phyloP scores from a whole-genome alignment of 306 rosid genomes.

The Malus sylvestris region DNA sequence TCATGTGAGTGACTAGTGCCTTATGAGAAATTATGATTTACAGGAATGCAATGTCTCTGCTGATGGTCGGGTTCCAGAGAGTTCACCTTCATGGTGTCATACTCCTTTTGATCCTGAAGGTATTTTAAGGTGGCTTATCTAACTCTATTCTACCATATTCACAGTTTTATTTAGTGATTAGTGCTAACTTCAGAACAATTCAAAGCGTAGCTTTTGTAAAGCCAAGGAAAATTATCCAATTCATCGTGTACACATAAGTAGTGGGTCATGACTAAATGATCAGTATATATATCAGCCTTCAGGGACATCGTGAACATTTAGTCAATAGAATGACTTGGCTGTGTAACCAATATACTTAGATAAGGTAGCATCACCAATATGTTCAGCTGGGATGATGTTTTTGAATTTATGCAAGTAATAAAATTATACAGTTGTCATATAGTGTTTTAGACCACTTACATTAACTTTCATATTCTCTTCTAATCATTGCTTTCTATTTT shows the following conservation, averaged over 20 bases:
- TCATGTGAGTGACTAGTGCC: constrained; percentile 15
- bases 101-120: constrained; percentile 98
- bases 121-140: constrained; percentile 61
- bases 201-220: background rate
- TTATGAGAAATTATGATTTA: constrained; percentile 26
- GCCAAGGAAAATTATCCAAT: background rate
- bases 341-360: background rate
- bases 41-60: constrained; percentile 68
- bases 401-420: background rate
- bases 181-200: background rate
- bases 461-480: background rate
- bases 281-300: background rate
- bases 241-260: too few relatives aligned
- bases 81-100: constrained; percentile 79
- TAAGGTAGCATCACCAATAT: background rate
- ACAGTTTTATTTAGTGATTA: background rate
- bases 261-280: background rate
- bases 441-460: background rate
- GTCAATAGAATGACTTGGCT: background rate
- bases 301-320: background rate
- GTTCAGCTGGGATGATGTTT: background rate
- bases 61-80: constrained; percentile 53
- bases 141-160: background rate
- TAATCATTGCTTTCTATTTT: background rate
- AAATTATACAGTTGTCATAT: background rate